phyloP scores from a whole-genome alignment of 306 rosid genomes.

The Elaeagnus macrophylla region DNA sequence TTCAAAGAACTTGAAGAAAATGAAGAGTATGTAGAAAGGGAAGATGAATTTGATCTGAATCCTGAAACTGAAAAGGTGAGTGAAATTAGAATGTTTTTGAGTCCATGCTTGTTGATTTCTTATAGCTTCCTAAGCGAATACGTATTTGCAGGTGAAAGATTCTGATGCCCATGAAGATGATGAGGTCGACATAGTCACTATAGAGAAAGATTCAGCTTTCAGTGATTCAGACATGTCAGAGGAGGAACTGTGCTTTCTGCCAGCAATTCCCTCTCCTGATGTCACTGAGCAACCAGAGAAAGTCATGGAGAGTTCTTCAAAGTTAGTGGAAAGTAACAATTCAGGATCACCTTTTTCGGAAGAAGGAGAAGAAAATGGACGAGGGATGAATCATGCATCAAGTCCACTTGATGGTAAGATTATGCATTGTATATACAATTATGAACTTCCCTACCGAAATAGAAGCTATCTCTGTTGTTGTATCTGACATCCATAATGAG shows the following conservation, averaged over 20 bases:
- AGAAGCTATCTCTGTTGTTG: too few species aligned
- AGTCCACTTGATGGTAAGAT: slow-evolving; percentile 76
- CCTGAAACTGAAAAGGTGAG: slow-evolving; percentile 84
- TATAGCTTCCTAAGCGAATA: slow-evolving; percentile 4
- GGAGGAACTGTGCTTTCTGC: slow-evolving; percentile 80
- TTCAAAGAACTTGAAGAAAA: slow-evolving; percentile 98
- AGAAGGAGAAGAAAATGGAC: slow-evolving; percentile 77
- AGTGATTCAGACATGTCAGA: slow-evolving; percentile 90
- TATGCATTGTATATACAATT: not conserved
- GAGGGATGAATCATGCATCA: slow-evolving; percentile 45
- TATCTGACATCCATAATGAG: too few species aligned
- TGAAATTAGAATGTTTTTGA: slow-evolving; percentile 6
- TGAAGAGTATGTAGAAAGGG: slow-evolving; percentile 85
- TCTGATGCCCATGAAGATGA: slow-evolving; percentile 74
- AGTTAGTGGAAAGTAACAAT: slow-evolving; percentile 64
- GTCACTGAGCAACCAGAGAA: slow-evolving; percentile 59
- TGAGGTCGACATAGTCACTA: slow-evolving; percentile 67
- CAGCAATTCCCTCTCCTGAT: slow-evolving; percentile 71
- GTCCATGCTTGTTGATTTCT: not conserved
- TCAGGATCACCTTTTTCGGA: slow-evolving; percentile 90
- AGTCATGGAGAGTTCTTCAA: slow-evolving; percentile 60
- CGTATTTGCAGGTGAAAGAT: slow-evolving; percentile 59
- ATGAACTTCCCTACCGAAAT: too few species aligned
- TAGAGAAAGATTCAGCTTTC: slow-evolving; percentile 76
- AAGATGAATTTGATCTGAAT: slow-evolving; percentile 92